Evolutionary conservation across 2,329 filamentous ascomycete genomes (phyloP).

Genomic region (Cladosporium sp.): DNA sequence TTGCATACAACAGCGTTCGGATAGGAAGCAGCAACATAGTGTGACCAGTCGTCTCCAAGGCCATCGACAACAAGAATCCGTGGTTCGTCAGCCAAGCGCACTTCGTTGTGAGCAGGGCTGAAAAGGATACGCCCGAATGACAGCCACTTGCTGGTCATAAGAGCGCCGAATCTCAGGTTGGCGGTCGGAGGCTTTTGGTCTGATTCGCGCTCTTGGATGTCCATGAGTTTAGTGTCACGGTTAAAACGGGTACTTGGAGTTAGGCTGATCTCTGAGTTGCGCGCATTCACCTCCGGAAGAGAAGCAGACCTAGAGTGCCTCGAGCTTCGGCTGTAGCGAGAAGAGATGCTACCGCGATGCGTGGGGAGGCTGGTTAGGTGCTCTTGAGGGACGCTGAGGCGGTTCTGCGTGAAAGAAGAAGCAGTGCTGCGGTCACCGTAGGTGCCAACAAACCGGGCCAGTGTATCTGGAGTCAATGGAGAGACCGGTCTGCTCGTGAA

Average conservation of each 20-base stretch:
- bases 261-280: constrained; percentile 20
- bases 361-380: not conserved
- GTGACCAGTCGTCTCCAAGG: constrained; percentile 86
- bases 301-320: constrained; percentile 28
- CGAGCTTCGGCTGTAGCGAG: constrained; percentile 25
- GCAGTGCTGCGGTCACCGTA: constrained; percentile 41
- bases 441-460: constrained; percentile 51
- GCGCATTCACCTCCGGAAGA: constrained; percentile 22
- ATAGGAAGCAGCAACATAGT: constrained; percentile 78
- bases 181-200: constrained; percentile 50
- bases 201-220: constrained; percentile 33
- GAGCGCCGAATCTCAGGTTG: constrained; percentile 72
- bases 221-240: constrained; percentile 57
- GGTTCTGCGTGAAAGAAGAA: constrained; percentile 26
- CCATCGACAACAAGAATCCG: constrained; percentile 75
- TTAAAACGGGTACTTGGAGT: constrained; percentile 22
- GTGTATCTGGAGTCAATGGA: constrained; percentile 44
- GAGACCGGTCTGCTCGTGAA: constrained; percentile 5
- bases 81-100: constrained; percentile 55
- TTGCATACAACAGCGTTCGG: constrained; percentile 73
- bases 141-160: constrained; percentile 85
- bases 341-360: constrained; percentile 20
- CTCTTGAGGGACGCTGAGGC: constrained; percentile 3
- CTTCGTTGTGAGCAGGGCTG: constrained; percentile 70
- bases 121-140: constrained; percentile 81